A percentile compares a stretch with the other conserved stretches of the same genome.
phyloP scores from a whole-genome alignment of 352 stramenopile species.

The Blastocystis sp. region DNA sequence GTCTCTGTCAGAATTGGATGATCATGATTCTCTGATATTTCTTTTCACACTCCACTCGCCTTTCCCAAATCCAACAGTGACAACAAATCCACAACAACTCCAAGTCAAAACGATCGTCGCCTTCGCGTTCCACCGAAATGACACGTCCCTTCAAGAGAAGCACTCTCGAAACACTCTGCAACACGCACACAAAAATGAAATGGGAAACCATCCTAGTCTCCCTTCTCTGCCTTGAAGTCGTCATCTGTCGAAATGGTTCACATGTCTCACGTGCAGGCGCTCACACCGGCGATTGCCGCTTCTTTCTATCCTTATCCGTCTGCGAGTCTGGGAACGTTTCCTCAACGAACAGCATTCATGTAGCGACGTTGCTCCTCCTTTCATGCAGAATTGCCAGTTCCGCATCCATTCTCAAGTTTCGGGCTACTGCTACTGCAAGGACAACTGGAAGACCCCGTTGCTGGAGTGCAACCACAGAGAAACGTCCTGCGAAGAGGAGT shows the following conservation, averaged over 20 bases:
- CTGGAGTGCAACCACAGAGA: conserved; percentile 4
- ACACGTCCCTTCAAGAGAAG: too few species aligned
- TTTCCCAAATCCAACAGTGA: too few species aligned
- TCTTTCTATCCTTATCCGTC: conserved; percentile 1
- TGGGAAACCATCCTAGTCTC: not conserved
- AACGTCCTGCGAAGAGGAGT: conserved; percentile 32
- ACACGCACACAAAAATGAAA: not conserved
- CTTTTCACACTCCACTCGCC: too few species aligned
- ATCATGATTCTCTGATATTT: too few species aligned
- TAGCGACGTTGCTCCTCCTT: not conserved
- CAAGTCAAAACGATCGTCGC: too few species aligned
- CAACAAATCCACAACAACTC: too few species aligned
- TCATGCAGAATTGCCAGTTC: conserved; percentile 8
- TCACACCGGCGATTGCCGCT: conserved; percentile 27
- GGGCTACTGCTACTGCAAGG: conserved; percentile 53
- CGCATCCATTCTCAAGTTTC: conserved; percentile 41
- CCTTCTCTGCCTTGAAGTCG: not conserved
- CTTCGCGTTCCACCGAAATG: too few species aligned
- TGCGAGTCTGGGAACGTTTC: not conserved
- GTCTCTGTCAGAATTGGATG: too few species aligned
- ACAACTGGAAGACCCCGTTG: conserved; percentile 44
- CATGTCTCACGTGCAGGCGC: not conserved
- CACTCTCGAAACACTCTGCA: too few species aligned
- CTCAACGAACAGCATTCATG: not conserved
- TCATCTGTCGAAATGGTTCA: not conserved